Percentiles rank a stretch among this genome's conserved stretches.
These are phyloP conservation scores for Xylaria sp. DNA, from an alignment of 2,329 filamentous ascomycete species.

Conservation along the genomic window DNA sequence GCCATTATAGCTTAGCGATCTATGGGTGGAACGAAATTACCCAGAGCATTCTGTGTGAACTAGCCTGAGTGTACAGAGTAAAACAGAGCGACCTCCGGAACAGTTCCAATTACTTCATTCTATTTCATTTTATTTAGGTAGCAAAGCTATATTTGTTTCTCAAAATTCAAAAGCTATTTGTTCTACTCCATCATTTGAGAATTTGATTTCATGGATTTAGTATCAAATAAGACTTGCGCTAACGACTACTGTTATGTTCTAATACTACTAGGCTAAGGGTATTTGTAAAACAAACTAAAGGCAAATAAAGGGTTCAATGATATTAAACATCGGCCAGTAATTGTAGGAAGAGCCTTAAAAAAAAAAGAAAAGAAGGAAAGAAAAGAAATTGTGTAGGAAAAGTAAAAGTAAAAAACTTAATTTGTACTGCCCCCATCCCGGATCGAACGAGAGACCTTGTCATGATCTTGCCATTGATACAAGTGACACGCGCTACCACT, in stretches of 20 bases:
- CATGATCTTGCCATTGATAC: conserved; percentile 35
- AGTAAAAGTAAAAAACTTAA: neutral
- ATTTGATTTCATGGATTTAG: neutral
- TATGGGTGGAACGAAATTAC: conserved; percentile 68
- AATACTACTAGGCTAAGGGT: too few species aligned
- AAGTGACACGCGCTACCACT: conserved; percentile 44
- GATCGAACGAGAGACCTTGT: conserved; percentile 44
- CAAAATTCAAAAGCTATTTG: neutral
- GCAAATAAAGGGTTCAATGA: too few species aligned
- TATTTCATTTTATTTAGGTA: neutral
- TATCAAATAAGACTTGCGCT: too few species aligned
- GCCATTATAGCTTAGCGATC: conserved; percentile 11
- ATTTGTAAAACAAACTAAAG: too few species aligned
- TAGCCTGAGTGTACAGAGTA: conserved; percentile 57
- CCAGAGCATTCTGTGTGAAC: conserved; percentile 70
- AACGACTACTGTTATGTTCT: too few species aligned
- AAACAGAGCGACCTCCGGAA: neutral
- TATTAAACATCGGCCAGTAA: too few species aligned
- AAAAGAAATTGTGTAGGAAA: conserved; percentile 14
- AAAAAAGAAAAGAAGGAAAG: neutral
- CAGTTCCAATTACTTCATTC: neutral
- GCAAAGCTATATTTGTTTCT: neutral
- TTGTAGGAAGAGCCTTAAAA: too few species aligned
- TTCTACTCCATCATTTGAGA: neutral
- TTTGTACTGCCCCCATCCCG: conserved; percentile 37